Base-by-base conservation (phyloP, 1,284 basidiomycete species). In the Albatrellus sp. region DNA sequence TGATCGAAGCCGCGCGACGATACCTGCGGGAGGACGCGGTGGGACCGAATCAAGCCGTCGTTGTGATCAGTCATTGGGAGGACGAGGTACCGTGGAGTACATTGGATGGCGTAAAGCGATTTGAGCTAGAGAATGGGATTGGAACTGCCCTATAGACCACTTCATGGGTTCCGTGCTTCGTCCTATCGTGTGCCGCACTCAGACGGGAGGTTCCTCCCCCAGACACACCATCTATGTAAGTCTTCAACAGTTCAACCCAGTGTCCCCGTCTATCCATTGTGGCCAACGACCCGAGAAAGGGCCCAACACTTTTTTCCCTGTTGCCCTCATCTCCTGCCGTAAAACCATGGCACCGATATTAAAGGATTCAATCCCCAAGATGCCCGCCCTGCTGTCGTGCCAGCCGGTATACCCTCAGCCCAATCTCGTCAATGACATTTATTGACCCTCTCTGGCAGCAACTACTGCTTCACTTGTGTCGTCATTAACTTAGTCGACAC, bases 21-120 rank as follows among this genome's bases (percentile, higher is more conserved):
- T 85, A 89, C 55, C 58, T 97, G 28, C 64, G 73, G 30, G 60
- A 66, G 31, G 67, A 72, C n/a, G 76, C 73, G 37, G 60, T 75
- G 16, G 64, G 68, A 12, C 52, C 61, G 19, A 65, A 74, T 29
- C 88, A 92, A 62, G 84, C 80, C 0, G 81, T 89, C 12, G 68
- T 94, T 1, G 80, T 90, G 2, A 77, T 96, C 36, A 88, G 80
- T 31, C 91, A 94, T 63, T 91, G 87, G 75, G 84, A 87, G 52
- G 83, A 86, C 36, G 91, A 96, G 61, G 79, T 91, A 16, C 84
- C 84, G 2, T 88, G 84, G 84, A 63, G 60, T 0, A 55, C 50
- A 0, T 61, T 63, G 20, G 77, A 83, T 42, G 78, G 76, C 0
- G 52, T 73, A 20, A 57, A 52, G 52, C 57, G 52, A 45, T 66